Conservation (phyloP, 2,329 filamentous ascomycete genomes). For the Fusarium nelsonii region DNA sequence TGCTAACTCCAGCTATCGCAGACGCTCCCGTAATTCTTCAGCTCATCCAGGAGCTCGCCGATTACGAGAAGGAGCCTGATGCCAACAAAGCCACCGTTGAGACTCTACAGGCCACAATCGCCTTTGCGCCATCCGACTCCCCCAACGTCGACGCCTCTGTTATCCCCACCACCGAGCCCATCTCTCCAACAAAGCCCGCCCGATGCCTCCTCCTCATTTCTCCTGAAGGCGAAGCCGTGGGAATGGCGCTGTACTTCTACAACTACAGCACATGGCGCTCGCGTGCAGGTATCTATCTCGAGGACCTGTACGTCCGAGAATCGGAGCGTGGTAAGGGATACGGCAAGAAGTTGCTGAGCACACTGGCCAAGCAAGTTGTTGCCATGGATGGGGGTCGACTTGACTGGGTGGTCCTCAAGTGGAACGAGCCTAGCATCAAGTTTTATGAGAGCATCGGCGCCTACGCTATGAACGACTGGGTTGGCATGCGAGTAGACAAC, state of each 20-base stretch:
- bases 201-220: slow-evolving; percentile 78
- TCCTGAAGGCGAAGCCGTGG: slow-evolving; percentile 65
- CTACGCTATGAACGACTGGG: slow-evolving; percentile 76
- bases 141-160: slow-evolving; percentile 54
- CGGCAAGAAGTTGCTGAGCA: slow-evolving; percentile 79
- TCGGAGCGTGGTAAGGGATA: slow-evolving; percentile 80
- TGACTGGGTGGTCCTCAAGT: slow-evolving; percentile 93
- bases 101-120: slow-evolving; percentile 79
- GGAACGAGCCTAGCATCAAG: slow-evolving; percentile 90
- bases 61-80: slow-evolving; percentile 84
- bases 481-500: slow-evolving; percentile 79
- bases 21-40: slow-evolving; percentile 85
- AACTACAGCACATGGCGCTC: slow-evolving; percentile 96
- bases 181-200: slow-evolving; percentile 71
- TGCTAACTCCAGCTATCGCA: slow-evolving; percentile 53
- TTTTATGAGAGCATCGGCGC: slow-evolving; percentile 85
- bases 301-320: slow-evolving; percentile 88
- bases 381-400: slow-evolving; percentile 79
- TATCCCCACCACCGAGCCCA: slow-evolving; percentile 64
- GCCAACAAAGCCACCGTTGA: slow-evolving; percentile 83
- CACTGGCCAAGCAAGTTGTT: slow-evolving; percentile 82
- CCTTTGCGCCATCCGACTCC: slow-evolving; percentile 73
- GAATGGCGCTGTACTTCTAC: slow-evolving; percentile 93
- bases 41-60: slow-evolving; percentile 86
- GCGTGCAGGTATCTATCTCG: slow-evolving; percentile 89